These are phyloP conservation scores for Kodamaea hsintzibuensis DNA, from an alignment of 805 yeast species.

Conservation along the genomic window DNA sequence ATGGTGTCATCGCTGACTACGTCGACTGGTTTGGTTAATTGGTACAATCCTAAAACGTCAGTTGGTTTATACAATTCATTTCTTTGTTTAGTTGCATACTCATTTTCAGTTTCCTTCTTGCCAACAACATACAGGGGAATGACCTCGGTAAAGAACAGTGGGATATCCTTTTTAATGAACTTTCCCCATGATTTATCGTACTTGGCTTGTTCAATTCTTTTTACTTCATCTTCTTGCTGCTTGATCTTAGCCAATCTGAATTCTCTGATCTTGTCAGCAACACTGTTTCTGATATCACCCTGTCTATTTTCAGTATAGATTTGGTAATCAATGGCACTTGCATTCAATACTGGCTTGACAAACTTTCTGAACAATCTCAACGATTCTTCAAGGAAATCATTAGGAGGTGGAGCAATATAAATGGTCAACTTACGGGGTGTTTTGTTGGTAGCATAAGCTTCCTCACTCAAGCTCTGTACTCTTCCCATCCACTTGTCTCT, in stretches of 20 bases:
- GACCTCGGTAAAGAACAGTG: conserved; percentile 15
- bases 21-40: conserved; percentile 26
- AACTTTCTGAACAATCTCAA: conserved; percentile 72
- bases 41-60: conserved; percentile 61
- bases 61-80: conserved; percentile 40
- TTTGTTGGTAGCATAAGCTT: conserved; percentile 44
- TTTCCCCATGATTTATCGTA: conserved; percentile 30
- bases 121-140: not conserved
- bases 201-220: conserved; percentile 5
- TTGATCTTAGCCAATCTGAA: conserved; percentile 48
- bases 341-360: conserved; percentile 80
- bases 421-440: conserved; percentile 76
- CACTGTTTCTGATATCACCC: conserved; percentile 80
- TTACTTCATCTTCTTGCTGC: conserved; percentile 11
- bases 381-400: conserved; percentile 78
- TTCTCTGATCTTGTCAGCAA: conserved; percentile 79
- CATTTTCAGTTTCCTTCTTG: conserved; percentile 14
- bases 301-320: conserved; percentile 76
- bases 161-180: conserved; percentile 22
- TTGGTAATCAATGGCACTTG: conserved; percentile 84
- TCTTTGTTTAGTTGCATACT: conserved; percentile 30
- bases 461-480: conserved; percentile 56
- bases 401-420: conserved; percentile 96
- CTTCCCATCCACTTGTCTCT: conserved; percentile 62
- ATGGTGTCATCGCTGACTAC: conserved; percentile 48